Evolutionary conservation across 2,329 filamentous ascomycete species (phyloP), one percentile per base, ranked within the genome.

Genomic region (Tolypocladium amazonense): DNA sequence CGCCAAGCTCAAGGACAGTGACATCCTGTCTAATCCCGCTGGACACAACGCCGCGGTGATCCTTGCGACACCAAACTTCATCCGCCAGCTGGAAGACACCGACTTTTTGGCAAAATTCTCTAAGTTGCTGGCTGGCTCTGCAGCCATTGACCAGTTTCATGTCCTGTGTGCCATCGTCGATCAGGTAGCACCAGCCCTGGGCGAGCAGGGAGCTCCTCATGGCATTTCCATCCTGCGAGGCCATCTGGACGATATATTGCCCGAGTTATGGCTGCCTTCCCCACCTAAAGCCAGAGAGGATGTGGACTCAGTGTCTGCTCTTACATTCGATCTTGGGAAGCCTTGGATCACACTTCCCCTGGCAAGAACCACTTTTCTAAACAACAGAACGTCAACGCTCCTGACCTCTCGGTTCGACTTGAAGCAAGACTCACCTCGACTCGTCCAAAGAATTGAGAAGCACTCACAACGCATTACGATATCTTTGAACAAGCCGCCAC

Each of bases 291-390:
- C 67, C 6, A 63, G 57, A 20, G 65, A 69, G n/a, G 69, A 73
- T 35, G 61, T 64, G 7, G 75, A 77, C 25, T 67, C 66, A 18
- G 71, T 75, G 3, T 71, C 78, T 11, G 75, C 74, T 20, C 65
- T 83, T 8, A 75, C 73, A 0, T 75, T 81, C 56, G 62, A 71
- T 23, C 67, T 78, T 20, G 74, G 73, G 9, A 66, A 62, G 52
- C 67, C 69, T 14, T 69, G 72, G 3, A 71, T 81, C 58, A 83
- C 79, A 7, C 61, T 92, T 2, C 89, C 89, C 2, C 75, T 94
- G 33, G 87, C 90, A 47, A 90, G 91, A 67, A 95, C 90, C 0
- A 75, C 91, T 8, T 94, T 94, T 68, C 82, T 86, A 45, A 93
- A 87, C 62, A 88, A 85, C 54, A 78, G 76, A 33, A 76, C 76